Evolutionary conservation across 2,329 filamentous ascomycete species (phyloP), one percentile per base, ranked within the genome.

Genomic region (Acrodontium crateriforme): DNA sequence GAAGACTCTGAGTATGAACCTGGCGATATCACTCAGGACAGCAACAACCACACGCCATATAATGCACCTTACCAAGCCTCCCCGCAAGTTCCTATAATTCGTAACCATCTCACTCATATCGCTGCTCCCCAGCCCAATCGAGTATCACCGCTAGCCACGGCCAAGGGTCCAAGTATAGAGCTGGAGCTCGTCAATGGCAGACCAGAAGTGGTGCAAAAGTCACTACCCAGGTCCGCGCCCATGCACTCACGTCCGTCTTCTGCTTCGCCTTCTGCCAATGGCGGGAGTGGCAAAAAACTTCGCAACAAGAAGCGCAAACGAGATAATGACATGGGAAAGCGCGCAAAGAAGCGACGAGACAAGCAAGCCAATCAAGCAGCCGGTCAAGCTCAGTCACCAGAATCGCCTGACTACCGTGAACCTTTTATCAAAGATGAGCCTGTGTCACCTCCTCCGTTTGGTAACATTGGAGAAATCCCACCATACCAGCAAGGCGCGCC

Each of bases 91-190:
- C 72, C 74, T 28, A 59, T 85, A 32, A 64, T 85, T 42, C 72
- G 74, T 46, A 75, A 74, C 41, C 77, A 84, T 30, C 40, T 53
- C 20, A 53, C 42, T 9, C 49, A 52, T 49, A 75, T 85, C 44
- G 69, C 77, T 46, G 80, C 80, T 28, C 79, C 81, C 15, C 79
- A 81, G 46, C 78, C 81, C 29, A 73, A 74, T 26, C 76, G 80
- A 46, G 72, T 72, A 14, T 70, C 69, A 15, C 67, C 68, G 25
- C 53, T 73, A 35, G 63, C 68, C 31, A 57, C 61, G 24, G 51
- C 63, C 30, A 70, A 69, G 46, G 53, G 59, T 29, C 56, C 64
- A 3, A 44, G 34, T 26, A 36, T 46, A 24, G 46, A 35, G 52
- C 57, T 27, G 46, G 65, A 40, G 71, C 67, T 38, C 48, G 76